These are phyloP conservation scores for Ophiostoma quercus DNA, from an alignment of 2,329 filamentous ascomycete genomes.

Conservation along the genomic window DNA sequence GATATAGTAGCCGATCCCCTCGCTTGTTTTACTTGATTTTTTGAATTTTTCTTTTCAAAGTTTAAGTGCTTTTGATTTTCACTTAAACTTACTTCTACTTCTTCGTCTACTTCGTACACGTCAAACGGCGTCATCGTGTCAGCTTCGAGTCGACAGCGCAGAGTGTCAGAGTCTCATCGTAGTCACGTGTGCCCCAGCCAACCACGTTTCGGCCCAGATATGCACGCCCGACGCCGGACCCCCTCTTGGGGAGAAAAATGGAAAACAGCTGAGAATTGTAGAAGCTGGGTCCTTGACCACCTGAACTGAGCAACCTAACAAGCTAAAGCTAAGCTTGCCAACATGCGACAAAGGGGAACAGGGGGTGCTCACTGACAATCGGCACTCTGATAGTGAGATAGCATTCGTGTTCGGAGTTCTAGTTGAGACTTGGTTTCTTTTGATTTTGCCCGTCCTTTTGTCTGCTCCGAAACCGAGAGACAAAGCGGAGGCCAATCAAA, in stretches of 20 bases:
- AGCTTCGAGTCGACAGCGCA: neutral
- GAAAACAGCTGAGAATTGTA: neutral
- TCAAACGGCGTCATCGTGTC: neutral
- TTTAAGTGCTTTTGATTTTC: neutral
- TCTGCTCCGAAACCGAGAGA: neutral
- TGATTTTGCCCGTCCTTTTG: neutral
- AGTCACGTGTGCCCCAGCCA: conserved; percentile 16
- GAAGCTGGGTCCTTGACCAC: neutral
- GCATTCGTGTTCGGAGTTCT: neutral
- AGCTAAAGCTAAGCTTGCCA: neutral
- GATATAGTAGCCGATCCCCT: conserved; percentile 9
- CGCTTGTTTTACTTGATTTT: neutral
- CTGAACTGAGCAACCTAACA: too few relatives aligned
- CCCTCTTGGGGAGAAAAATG: conserved; percentile 14
- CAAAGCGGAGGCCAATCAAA: neutral
- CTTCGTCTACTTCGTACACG: neutral
- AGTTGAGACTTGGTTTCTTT: too few relatives aligned
- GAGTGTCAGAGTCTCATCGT: neutral
- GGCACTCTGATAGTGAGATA: neutral
- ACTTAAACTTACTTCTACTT: neutral
- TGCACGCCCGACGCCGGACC: conserved; percentile 11
- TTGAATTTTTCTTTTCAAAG: neutral
- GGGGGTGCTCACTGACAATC: neutral
- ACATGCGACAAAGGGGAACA: neutral
- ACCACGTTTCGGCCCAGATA: conserved; percentile 8